phyloP scores from a whole-genome alignment of 129 eudicot species.

The Arctium lappa region DNA sequence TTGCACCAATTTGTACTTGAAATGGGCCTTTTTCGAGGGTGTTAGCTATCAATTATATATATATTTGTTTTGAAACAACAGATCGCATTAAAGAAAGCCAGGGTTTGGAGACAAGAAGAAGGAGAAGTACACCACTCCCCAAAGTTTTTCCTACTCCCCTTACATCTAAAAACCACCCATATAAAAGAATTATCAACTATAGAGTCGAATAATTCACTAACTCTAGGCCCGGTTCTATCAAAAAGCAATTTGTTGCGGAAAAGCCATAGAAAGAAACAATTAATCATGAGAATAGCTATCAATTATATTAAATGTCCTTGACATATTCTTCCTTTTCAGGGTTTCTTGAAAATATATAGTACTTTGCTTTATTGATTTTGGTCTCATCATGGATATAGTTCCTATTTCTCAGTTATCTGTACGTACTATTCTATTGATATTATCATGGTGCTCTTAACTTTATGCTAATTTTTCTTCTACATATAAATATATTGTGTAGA shows the following conservation, averaged over 20 bases:
- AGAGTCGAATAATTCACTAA: no score
- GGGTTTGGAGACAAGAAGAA: no score
- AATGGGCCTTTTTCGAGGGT: neutral
- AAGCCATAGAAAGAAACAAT: no score
- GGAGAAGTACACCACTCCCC: no score
- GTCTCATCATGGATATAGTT: neutral
- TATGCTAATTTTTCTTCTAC: neutral
- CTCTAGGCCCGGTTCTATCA: no score
- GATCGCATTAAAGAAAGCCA: no score
- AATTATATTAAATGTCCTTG: neutral
- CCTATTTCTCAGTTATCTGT: neutral
- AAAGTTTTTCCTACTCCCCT: no score
- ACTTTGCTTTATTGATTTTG: neutral
- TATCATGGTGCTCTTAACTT: neutral
- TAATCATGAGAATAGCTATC: neutral
- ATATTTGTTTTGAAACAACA: no score
- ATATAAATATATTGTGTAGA: slow-evolving; percentile 32
- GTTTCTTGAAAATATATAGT: neutral
- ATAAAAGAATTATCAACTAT: no score
- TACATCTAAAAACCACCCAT: no score
- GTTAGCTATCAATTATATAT: neutral
- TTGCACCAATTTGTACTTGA: neutral
- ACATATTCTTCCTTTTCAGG: neutral
- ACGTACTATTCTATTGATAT: neutral
- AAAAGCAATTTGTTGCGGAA: no score